A percentile compares a stretch with the other conserved stretches of the same genome.
These are phyloP conservation scores for Xanthoconium stramineum DNA, from an alignment of 768 basidiomycete genomes.

Conservation along the genomic window DNA sequence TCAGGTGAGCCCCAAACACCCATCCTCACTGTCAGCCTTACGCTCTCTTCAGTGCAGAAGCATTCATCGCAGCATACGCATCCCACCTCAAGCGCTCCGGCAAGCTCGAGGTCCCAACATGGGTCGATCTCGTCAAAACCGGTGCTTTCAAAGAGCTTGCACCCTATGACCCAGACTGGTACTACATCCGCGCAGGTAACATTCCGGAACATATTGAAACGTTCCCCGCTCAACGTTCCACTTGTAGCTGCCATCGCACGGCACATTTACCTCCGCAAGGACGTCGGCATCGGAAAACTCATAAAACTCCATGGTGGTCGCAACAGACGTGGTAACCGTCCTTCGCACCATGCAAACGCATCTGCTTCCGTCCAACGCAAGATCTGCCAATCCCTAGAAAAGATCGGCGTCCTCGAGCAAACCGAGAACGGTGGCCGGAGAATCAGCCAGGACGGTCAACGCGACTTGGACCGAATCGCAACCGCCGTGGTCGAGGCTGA, in stretches of 20 bases:
- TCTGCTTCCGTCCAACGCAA: constrained; percentile 91
- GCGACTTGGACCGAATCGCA: constrained; percentile 92
- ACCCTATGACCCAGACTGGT: constrained; percentile 99
- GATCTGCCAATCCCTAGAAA: constrained; percentile 95
- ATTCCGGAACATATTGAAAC: constrained; percentile 10
- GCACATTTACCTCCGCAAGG: constrained; percentile 99
- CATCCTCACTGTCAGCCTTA: background rate
- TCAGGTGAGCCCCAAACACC: constrained; percentile 46
- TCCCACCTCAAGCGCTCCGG: constrained; percentile 97
- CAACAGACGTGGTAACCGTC: constrained; percentile 94
- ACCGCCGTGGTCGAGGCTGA: constrained; percentile 81
- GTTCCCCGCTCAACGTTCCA: background rate
- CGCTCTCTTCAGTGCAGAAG: constrained; percentile 65
- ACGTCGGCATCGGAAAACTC: constrained; percentile 89
- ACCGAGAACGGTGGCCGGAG: constrained; percentile 91
- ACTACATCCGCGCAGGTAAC: constrained; percentile 96
- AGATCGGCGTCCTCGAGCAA: constrained; percentile 96
- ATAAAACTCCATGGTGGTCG: constrained; percentile 96
- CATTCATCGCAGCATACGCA: constrained; percentile 91
- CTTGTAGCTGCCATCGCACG: constrained; percentile 86
- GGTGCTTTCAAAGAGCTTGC: constrained; percentile 97
- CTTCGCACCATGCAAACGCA: constrained; percentile 87
- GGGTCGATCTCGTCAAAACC: constrained; percentile 99
- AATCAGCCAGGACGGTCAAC: constrained; percentile 95
- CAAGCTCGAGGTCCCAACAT: constrained; percentile 98